Conservation (phyloP, 768 basidiomycete genomes). For the Strobilomyces dryophilus region DNA sequence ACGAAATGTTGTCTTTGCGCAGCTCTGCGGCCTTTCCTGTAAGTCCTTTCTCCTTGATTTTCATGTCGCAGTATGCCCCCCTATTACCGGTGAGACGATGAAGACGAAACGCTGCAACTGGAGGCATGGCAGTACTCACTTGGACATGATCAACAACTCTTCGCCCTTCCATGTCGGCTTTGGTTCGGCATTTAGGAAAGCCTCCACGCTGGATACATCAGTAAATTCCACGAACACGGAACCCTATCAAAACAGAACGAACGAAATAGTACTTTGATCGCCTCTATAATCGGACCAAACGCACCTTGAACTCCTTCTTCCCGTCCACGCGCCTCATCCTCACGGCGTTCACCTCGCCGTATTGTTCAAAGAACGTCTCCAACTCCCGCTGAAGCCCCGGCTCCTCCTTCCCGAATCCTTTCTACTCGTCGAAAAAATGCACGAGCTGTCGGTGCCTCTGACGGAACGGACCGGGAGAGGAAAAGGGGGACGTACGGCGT, state of each 20-base stretch:
- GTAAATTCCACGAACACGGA: conserved; percentile 93
- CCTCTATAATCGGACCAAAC: conserved; percentile 8
- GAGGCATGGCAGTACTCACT: conserved; percentile 44
- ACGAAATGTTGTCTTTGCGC: conserved; percentile 52
- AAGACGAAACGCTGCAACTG: not conserved
- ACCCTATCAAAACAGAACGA: conserved; percentile 44
- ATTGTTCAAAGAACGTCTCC: conserved; percentile 76
- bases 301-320: conserved; percentile 84
- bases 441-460: not conserved
- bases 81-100: conserved; percentile 33
- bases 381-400: conserved; percentile 64
- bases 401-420: conserved; percentile 77
- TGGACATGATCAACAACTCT: conserved; percentile 82
- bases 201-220: conserved; percentile 60
- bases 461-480: not conserved
- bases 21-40: conserved; percentile 64
- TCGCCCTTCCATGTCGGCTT: conserved; percentile 77
- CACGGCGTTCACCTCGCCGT: conserved; percentile 75
- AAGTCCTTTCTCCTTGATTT: conserved; percentile 91
- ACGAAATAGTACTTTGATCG: not conserved
- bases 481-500: conserved; percentile 64
- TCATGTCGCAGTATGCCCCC: conserved; percentile 90
- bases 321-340: conserved; percentile 81
- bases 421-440: conserved; percentile 43
- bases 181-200: conserved; percentile 76